Percentiles rank a stretch among this genome's conserved stretches.
These are phyloP conservation scores for Venustampulla echinocandica DNA, from an alignment of 495 filamentous ascomycete genomes.

Conservation along the genomic window DNA sequence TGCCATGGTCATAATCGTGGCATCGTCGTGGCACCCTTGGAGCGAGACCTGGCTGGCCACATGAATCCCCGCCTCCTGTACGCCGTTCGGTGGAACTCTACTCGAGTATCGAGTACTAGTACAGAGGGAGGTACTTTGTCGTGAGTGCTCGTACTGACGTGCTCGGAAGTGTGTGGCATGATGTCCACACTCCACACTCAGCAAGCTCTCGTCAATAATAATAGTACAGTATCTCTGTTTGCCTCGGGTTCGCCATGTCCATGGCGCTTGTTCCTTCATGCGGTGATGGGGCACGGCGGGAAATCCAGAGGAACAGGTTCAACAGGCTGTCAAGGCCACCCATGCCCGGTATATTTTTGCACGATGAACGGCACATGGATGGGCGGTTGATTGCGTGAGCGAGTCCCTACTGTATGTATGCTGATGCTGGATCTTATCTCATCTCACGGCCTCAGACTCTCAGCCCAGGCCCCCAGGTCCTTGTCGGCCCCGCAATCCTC, in stretches of 20 bases:
- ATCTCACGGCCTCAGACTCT: background rate
- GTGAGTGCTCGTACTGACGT: background rate
- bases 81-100: too few relatives aligned
- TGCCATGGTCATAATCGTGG: too few relatives aligned
- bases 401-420: background rate
- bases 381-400: background rate
- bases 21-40: too few relatives aligned
- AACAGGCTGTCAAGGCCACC: constrained; percentile 2
- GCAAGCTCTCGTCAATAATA: too few relatives aligned
- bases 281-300: constrained; percentile 17
- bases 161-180: background rate
- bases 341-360: constrained; percentile 14
- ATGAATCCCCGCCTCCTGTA: too few relatives aligned
- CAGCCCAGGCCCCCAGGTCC: background rate
- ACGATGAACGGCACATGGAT: constrained; percentile 14
- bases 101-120: too few relatives aligned
- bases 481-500: background rate
- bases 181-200: background rate
- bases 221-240: background rate
- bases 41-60: too few relatives aligned
- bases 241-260: background rate
- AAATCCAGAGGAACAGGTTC: constrained; percentile 12
- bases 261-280: constrained; percentile 22
- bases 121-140: background rate
- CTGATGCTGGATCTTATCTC: background rate